Base-by-base conservation (phyloP, 1,139 yeast genomes). In the Entelexis paramagnoliae region DNA sequence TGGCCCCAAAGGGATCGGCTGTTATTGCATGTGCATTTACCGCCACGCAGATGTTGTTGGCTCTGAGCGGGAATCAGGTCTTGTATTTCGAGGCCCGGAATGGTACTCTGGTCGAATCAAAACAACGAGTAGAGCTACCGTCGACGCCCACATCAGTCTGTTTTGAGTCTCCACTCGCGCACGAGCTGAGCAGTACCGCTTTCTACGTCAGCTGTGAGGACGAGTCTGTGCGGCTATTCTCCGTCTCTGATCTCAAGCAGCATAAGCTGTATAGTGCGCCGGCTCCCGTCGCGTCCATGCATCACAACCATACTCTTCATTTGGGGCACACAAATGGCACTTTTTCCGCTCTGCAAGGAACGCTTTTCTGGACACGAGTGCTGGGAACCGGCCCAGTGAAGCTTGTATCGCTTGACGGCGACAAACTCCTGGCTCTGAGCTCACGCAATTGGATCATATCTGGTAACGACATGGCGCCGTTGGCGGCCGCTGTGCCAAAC, bases 1-100 rank as follows among this genome's bases (percentile, higher is more conserved):
- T 68, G 40, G 87, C 96, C 1, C 95, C 96, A 0, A 81, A 83
- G 0, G 95, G 94, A 7, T 78, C 83, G 16, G 71, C 76, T 30
- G 74, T 91, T 40, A 62, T 76, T 0, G 68, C 72, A 28, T 83
- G 89, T 0, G 66, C 86, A 1, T 68, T 83, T 3, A 86, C 86
- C 36, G 72, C 74, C 39, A 73, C 76, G 20, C 97, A 91, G 64
- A 71, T 89, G 0, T 78, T 78, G 0, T 62, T 91, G 9, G 88
- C 81, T 0, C 66, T 91, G 10, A 80, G 93, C 1, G 85, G 82
- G 62, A 73, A 80, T 52, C 89, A 84, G 55, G 61, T 91, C 3
- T 81, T 83, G 5, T 91, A 91, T 66, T 89, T 91, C 66, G 97
- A 89, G 66, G 71, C 82, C 30, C 72, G 72, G 1, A 68, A 68